Conservation (phyloP, 1,284 basidiomycete species). For the Trametes polyzona region DNA sequence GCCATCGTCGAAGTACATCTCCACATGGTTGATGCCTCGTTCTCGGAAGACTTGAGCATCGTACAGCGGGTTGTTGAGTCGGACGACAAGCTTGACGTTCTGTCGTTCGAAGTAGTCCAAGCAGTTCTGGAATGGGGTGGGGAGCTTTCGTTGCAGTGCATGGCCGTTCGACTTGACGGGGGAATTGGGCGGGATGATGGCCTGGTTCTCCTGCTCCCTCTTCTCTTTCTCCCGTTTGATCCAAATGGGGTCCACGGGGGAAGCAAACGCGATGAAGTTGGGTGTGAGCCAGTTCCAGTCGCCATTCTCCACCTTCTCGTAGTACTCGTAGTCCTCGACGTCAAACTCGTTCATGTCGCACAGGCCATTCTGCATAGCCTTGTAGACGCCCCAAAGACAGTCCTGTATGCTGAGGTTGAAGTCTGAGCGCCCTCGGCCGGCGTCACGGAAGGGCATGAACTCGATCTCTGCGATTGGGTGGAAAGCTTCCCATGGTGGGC, state of each 20-base stretch:
- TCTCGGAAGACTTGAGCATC: slow-evolving; percentile 86
- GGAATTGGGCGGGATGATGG: slow-evolving; percentile 32
- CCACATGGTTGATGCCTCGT: slow-evolving; percentile 87
- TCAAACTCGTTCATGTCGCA: slow-evolving; percentile 93
- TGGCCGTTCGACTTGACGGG: slow-evolving; percentile 38
- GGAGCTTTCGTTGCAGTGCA: slow-evolving; percentile 76
- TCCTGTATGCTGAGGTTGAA: slow-evolving; percentile 94
- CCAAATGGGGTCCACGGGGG: slow-evolving; percentile 83
- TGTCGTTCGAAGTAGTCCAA: slow-evolving; percentile 90
- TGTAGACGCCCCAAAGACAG: slow-evolving; percentile 94
- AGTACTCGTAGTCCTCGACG: slow-evolving; percentile 90
- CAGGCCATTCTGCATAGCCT: slow-evolving; percentile 88
- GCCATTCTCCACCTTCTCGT: slow-evolving; percentile 95
- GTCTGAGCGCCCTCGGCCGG: slow-evolving; percentile 91
- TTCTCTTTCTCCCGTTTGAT: slow-evolving; percentile 70
- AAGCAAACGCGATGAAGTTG: slow-evolving; percentile 95
- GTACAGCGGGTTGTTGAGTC: slow-evolving; percentile 95
- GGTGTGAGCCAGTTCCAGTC: slow-evolving; percentile 98
- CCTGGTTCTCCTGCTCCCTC: slow-evolving; percentile 43
- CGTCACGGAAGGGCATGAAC: slow-evolving; percentile 95
- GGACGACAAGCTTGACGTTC: slow-evolving; percentile 90
- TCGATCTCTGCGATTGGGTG: slow-evolving; percentile 90
- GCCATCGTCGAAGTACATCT: slow-evolving; percentile 98
- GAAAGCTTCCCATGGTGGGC: slow-evolving; percentile 94
- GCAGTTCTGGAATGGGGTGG: slow-evolving; percentile 84